Evolutionary conservation across 257 asterid genomes (phyloP), one percentile per base, ranked within the genome.

Genomic region (Parsonsia alboflavescens): DNA sequence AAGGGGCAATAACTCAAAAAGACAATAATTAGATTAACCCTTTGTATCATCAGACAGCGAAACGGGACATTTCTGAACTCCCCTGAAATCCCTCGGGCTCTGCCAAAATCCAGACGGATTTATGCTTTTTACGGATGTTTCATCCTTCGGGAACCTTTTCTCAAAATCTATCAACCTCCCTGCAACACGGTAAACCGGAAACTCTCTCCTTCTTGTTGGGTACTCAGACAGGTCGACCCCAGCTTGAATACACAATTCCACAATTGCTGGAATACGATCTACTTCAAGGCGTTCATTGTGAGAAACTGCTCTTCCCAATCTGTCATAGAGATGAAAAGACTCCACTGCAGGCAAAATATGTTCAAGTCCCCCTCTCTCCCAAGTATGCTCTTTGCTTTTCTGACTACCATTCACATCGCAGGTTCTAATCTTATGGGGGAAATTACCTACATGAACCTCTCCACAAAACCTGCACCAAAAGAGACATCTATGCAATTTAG

Each of bases 161-260:
- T 91, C 97, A 64, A 89, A 88, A 79, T 89, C 96, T 30, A 89
- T 42, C 70, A 86, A 75, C 74, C 73, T 91, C 53, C 96, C 96
- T 58, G 94, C 91, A 75, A 91, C 90, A 11, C 78, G 78, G 71
- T 88, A 89, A 64, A 88, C 58, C 0, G 94, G 94, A 81, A 83
- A 82, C 39, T 84, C 88, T 59, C 89, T 84, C 74, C 91, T 84
- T 76, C 85, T 82, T 2, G 96, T 87, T 5, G 93, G 91, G 72
- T 89, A 84, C 80, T 88, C 88, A 2, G 81, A 86, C 24, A 89
- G 74, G 58, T 91, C 86, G 26, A 91, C 88, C 21, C 96, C 96
- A 39, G 93, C 96, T 81, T 91, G 97, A 80, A 91, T 86, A 80
- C 96, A 91, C 52, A 89, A 84, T 36, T 91, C 94, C 56, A 91